phyloP scores from a whole-genome alignment of 495 filamentous ascomycete genomes.

The Margaritispora aquatica region DNA sequence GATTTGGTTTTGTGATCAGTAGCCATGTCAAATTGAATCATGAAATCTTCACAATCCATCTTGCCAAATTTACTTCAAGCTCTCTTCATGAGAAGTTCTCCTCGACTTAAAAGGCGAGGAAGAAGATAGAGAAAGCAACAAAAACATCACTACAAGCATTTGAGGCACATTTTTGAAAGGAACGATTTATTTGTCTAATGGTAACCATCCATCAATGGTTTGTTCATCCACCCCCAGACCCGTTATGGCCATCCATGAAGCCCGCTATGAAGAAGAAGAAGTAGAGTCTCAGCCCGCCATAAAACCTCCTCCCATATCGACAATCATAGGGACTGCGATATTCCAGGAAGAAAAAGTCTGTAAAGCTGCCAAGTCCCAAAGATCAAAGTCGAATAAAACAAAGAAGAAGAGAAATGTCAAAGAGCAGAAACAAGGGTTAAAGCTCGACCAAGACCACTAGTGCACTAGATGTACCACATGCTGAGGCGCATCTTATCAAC shows the following conservation, averaged over 20 bases:
- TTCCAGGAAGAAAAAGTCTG: not conserved
- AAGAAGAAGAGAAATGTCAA: slow-evolving; percentile 4
- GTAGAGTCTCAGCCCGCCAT: not conserved
- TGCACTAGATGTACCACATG: slow-evolving; percentile 38
- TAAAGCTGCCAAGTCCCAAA: slow-evolving; percentile 10
- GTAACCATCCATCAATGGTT: not conserved
- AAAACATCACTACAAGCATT: no score
- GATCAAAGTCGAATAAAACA: slow-evolving; percentile 10
- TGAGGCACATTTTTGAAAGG: no score
- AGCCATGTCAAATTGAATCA: no score
- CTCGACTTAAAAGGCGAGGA: no score
- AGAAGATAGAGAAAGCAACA: no score
- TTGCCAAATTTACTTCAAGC: no score
- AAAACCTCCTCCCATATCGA: not conserved
- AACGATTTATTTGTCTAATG: no score
- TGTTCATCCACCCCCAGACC: not conserved
- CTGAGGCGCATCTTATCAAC: slow-evolving; percentile 30
- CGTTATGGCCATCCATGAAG: not conserved
- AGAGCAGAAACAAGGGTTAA: slow-evolving; percentile 10
- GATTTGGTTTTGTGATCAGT: no score
- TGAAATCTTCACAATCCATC: no score
- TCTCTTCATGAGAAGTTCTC: no score
- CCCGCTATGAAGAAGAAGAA: not conserved
- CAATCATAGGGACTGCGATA: not conserved
- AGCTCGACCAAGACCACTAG: not conserved